Base-by-base conservation (phyloP, 2,329 filamentous ascomycete genomes). In the Arthrobotrys sinensis region DNA sequence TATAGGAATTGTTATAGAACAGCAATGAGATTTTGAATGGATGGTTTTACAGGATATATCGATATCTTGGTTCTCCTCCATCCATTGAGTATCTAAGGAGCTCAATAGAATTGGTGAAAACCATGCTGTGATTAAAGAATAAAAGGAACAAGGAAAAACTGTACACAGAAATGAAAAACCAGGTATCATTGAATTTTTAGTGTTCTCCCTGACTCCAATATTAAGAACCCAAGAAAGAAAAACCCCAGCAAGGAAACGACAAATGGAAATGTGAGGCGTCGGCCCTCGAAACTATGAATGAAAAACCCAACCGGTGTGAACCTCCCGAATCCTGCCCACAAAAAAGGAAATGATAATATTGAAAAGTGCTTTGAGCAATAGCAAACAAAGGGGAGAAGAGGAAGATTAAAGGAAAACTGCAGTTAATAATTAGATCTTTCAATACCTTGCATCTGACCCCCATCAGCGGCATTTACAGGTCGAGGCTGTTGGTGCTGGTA, bases 361-460 rank as follows among this genome's bases (percentile, higher is more conserved):
- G 63, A 68, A 63, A 66, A 63, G n/a, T 63, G 60, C 16, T 52
- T 63, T 38, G 7, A 52, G 36, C 38, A 32, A 36, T 32, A 19
- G 40, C 48, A 19, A 60, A 69, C 16, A 52, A 63, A 64, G 19
- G 36, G 36, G 60, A 48, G 34, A 32, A 66, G 12, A 52, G 14
- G 28, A 57, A 63, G 48, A 43, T 32, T 36, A 63, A 65, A 28
- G 21, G 46, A 34, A 53, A 19, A 32, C 11, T 36, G 2, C 16
- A 12, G 36, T 21, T 69, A 77, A 45, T 53, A 75, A 50, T 79
- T 71, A 75, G 76, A 81, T 48, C 79, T 79, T 67, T 82, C 81
- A 50, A 82, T 81, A 32, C 81, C 81, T 70, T 82, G 81, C 81
- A 82, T 82, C 48, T 81, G 80, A 46, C 77, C 76, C 16, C 78